Evolutionary conservation across 306 rosid species (phyloP).

Genomic region (Parietaria judaica): DNA sequence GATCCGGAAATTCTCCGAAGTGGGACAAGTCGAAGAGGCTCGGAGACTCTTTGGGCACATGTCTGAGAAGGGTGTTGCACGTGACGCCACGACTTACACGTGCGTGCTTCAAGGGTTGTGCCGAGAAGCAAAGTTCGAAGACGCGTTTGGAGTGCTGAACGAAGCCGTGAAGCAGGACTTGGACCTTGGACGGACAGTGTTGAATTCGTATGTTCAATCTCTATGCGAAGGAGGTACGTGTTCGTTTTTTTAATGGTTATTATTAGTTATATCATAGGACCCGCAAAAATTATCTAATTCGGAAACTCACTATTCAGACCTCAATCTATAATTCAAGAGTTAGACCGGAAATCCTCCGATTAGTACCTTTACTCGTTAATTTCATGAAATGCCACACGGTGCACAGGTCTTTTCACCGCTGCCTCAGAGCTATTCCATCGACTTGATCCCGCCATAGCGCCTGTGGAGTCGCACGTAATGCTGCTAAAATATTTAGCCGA

Average conservation of each 20-base stretch:
- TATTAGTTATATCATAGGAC: neutral
- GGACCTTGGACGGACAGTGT: conserved; percentile 40
- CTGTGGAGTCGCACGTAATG: conserved; percentile 43
- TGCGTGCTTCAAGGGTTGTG: conserved; percentile 70
- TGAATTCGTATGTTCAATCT: conserved; percentile 37
- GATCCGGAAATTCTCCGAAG: conserved; percentile 52
- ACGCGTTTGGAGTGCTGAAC: conserved; percentile 61
- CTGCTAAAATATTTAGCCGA: conserved; percentile 60
- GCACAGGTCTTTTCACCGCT: conserved; percentile 52
- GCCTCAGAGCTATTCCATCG: conserved; percentile 61
- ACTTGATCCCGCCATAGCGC: conserved; percentile 31
- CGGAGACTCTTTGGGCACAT: conserved; percentile 54
- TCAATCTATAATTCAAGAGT: too few species aligned
- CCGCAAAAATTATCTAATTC: too few species aligned
- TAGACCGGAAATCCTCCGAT: too few species aligned
- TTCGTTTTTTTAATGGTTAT: neutral
- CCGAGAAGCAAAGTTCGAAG: conserved; percentile 46
- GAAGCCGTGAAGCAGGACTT: conserved; percentile 45
- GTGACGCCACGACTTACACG: conserved; percentile 51
- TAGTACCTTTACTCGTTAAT: neutral
- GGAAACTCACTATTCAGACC: too few species aligned
- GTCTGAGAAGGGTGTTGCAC: conserved; percentile 53
- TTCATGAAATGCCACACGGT: neutral
- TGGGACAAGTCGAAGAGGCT: conserved; percentile 71
- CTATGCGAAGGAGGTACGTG: conserved; percentile 62